Percentiles rank a stretch among this genome's conserved stretches.
Evolutionary conservation across 2,329 filamentous ascomycete genomes (phyloP).

Genomic region (Thielaviopsis musarum): DNA sequence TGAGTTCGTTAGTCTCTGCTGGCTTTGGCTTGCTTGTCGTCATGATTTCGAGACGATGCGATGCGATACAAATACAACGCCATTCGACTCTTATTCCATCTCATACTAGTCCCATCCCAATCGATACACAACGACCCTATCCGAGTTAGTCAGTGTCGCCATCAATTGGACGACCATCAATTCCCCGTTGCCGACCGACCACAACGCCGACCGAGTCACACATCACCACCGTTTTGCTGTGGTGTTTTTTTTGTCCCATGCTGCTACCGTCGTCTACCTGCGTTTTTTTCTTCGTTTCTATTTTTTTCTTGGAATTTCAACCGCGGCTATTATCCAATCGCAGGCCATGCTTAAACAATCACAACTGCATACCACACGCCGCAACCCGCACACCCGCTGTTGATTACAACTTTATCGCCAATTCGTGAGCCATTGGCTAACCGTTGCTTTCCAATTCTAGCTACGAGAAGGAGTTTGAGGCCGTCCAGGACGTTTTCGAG

Average conservation of each 20-base stretch:
- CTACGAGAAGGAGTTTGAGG: constrained; percentile 96
- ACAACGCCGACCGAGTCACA: background rate
- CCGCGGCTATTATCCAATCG: background rate
- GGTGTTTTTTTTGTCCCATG: background rate
- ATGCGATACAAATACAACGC: background rate
- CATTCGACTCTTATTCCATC: background rate
- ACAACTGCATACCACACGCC: background rate
- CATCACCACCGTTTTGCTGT: background rate
- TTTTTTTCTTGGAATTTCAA: background rate
- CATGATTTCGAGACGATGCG: background rate
- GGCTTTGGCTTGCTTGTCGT: background rate
- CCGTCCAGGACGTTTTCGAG: constrained; percentile 97
- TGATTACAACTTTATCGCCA: background rate
- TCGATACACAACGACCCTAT: background rate
- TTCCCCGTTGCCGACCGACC: background rate
- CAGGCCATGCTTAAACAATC: background rate
- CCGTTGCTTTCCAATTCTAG: constrained; percentile 29
- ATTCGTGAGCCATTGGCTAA: constrained; percentile 4
- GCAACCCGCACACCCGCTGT: background rate
- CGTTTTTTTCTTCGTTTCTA: background rate
- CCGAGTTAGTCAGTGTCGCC: background rate
- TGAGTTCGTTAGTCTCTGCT: too few species aligned
- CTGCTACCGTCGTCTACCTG: background rate
- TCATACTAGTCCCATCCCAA: background rate
- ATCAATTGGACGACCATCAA: background rate